Percentiles rank a stretch among this genome's conserved stretches.
Conservation (phyloP, 1,284 basidiomycete species). For the Boletellus deceptivus region DNA sequence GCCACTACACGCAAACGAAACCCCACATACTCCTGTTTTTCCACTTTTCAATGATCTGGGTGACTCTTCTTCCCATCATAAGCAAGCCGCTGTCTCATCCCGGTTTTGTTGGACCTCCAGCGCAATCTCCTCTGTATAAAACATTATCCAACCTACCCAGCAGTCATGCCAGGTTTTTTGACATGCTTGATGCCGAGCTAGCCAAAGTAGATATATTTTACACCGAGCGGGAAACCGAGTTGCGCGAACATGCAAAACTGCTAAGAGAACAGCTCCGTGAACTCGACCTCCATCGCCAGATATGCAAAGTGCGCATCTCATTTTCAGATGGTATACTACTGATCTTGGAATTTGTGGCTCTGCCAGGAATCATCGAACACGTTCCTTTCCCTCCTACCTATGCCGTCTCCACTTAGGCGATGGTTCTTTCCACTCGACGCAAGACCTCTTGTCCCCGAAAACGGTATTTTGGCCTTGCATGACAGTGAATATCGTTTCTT, state of each 20-base stretch:
- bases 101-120: neutral
- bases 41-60: constrained; percentile 9
- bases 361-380: constrained; percentile 20
- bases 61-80: neutral
- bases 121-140: constrained; percentile 44
- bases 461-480: neutral
- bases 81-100: neutral
- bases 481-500: neutral
- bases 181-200: constrained; percentile 70
- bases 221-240: constrained; percentile 68
- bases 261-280: constrained; percentile 75
- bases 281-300: constrained; percentile 65
- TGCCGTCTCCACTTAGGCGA: neutral
- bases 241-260: constrained; percentile 46
- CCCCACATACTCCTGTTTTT: constrained; percentile 2
- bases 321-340: neutral
- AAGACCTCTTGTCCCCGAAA: neutral
- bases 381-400: neutral
- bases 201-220: constrained; percentile 87
- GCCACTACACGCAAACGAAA: too few species aligned
- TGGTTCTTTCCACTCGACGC: neutral
- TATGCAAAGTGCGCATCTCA: constrained; percentile 55
- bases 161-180: constrained; percentile 71
- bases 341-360: neutral
- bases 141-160: constrained; percentile 54